Evolutionary conservation across 805 yeast species (phyloP), one percentile per base, ranked within the genome.

Genomic region (Huiozyma sinensis): DNA sequence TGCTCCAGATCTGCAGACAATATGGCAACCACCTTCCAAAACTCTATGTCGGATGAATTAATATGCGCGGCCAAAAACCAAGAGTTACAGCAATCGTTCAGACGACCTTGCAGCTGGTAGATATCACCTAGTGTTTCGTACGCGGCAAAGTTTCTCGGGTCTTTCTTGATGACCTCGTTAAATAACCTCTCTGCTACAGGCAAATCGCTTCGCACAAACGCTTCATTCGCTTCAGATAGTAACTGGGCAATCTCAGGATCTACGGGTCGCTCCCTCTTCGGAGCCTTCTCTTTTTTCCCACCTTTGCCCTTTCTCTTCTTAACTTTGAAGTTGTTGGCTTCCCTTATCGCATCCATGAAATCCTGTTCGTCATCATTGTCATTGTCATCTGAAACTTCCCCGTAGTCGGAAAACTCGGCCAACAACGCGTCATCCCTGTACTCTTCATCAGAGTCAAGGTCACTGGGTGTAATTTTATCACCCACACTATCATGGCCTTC

Each of bases 111-210:
- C 42, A 74, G 67, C 44, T 77, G 72, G 50, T 83, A 81, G 39
- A 90, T 83, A 55, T 85, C 95, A 39, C 96, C 97, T 38, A 88
- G 65, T 0, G 94, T 83, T 54, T 83, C 81, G 68, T 89, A 89
- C 0, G 96, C 96, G 38, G 83, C 77, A 60, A 77, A 81, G 58
- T 84, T 83, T 50, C 76, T 75, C 10, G 85, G 81, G 56, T 88
- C 95, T 43, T 79, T 70, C 52, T 80, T 78, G 47, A 90, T 79
- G 9, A 87, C 94, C 48, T 77, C 85, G 51, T 70, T 66, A 61
- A 73, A 89, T 41, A 72, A 57, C 41, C 73, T 64, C 51, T 76
- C 72, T 0, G 94, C 90, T 1, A 65, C 69, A 30, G 71, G 75
- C 13, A 75, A 70, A 53, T 83, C 81, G 40, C 72, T 72, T 30